Base-by-base conservation (phyloP, 1,284 basidiomycete genomes). In the Pyrrhoderma noxium region DNA sequence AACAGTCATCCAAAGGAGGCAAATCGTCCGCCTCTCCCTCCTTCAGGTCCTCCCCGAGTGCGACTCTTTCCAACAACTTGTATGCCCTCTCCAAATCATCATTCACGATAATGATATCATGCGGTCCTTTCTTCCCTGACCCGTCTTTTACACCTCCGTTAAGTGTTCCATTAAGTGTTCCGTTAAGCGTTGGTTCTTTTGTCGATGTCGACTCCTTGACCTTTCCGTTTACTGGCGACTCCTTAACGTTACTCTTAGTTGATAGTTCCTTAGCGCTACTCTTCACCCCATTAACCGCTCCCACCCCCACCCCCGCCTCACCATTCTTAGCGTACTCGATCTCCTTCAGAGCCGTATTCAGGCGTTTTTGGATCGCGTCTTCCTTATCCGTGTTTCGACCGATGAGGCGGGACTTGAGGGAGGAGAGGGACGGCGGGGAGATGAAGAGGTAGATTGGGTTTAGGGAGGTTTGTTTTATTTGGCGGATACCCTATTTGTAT, bases 361-460 rank as follows among this genome's bases (percentile, higher is more conserved):
- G 76, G 3, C 95, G 80, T 61, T 85, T 85, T 52, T 79, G 69
- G 21, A 95, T 77, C 11, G 83, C 79, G 1, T 79, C 79, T 11
- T 85, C 80, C 3, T 81, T 79, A 65, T 99, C 95, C 8, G 96
- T 98, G 0, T 90, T 93, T 3, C 95, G 82, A 0, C 80, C 76
- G 34, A 75, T 73, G 7, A 99, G 76, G 38, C 96, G 84, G 5
- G 68, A 56, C 34, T 80, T 79, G 35, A 97, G 79, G 11, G 70
- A 71, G 7, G 73, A 40, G 62, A 96, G 71, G 8, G 82, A 80
- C 0, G 95, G 96, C 0, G 95, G 95, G 0, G 91, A 85, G 62
- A 99, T 81, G 70, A 99, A 99, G 59, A 97, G 79, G 70, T 86
- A 97, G 56, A 97, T 77, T 5, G 94, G 90, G 61, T 89, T 76